These are phyloP conservation scores for Coemansia sp. DNA, from an alignment of 192 early-diverging fungal species.

Conservation along the genomic window DNA sequence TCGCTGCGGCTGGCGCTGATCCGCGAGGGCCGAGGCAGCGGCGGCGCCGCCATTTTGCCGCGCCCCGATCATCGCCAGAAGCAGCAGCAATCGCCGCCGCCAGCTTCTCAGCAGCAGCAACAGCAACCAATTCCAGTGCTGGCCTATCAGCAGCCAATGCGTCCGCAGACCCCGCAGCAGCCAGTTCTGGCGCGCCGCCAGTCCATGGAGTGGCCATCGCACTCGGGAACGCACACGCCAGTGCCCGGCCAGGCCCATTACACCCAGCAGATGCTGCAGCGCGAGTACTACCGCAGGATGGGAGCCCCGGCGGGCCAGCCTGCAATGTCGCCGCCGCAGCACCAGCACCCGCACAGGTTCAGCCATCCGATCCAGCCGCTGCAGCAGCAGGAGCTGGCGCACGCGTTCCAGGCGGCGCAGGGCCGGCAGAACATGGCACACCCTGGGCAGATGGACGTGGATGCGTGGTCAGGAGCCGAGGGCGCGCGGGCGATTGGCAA, in stretches of 20 bases:
- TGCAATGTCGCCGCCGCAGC: background rate
- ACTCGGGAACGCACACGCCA: background rate
- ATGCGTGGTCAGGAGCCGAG: background rate
- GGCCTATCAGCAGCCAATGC: background rate
- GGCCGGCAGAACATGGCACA: background rate
- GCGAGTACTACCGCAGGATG: background rate
- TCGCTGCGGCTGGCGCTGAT: conserved; percentile 26
- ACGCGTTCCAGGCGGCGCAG: background rate
- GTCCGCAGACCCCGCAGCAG: background rate
- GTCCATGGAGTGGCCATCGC: conserved; percentile 9
- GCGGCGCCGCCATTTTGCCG: conserved; percentile 15
- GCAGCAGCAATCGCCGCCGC: background rate
- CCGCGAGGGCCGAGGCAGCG: conserved; percentile 24
- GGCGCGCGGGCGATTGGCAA: conserved; percentile 5
- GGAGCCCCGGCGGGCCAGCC: background rate
- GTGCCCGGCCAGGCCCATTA: conserved; percentile 1
- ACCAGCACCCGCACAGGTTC: background rate
- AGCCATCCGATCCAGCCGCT: conserved; percentile 1
- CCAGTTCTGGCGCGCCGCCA: background rate
- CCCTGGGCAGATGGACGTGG: background rate
- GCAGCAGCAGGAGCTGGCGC: conserved; percentile 1
- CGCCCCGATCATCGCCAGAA: conserved; percentile 11
- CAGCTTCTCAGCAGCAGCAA: background rate
- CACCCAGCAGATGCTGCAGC: conserved; percentile 3
- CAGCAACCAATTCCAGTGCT: background rate